Percentiles rank a stretch among this genome's conserved stretches.
Conservation (phyloP, 139 green algal species). For the Edaphochlamys debaryana region DNA sequence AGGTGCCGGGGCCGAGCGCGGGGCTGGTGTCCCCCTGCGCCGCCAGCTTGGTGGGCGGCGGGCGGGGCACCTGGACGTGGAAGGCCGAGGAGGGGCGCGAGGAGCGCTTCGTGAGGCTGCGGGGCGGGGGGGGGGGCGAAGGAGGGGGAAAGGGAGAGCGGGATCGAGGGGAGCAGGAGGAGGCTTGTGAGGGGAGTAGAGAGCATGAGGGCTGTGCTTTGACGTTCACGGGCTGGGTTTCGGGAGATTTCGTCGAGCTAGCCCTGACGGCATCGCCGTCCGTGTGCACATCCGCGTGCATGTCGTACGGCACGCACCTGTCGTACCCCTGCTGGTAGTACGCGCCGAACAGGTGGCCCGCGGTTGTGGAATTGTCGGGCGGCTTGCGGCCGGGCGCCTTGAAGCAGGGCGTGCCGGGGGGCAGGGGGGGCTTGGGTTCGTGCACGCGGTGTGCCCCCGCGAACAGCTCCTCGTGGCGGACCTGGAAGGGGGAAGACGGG, state of each 20-base stretch:
- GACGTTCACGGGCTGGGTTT: no score
- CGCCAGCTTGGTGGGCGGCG: not conserved
- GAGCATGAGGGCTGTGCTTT: no score
- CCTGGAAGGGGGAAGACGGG: no score
- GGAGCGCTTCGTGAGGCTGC: not conserved
- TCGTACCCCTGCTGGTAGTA: constrained; percentile 34
- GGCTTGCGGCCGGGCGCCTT: constrained; percentile 5
- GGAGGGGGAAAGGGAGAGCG: not conserved
- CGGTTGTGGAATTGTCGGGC: not conserved
- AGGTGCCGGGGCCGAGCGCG: constrained; percentile 11
- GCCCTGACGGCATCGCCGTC: no score
- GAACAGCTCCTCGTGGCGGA: constrained; percentile 28
- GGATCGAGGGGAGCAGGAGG: not conserved
- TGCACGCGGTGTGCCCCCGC: constrained; percentile 21
- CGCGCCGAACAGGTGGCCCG: constrained; percentile 11
- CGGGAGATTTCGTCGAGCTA: no score
- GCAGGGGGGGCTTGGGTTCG: not conserved
- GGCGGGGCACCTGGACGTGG: not conserved
- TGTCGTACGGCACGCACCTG: not conserved
- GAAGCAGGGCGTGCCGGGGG: not conserved
- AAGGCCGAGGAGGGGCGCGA: constrained; percentile 30
- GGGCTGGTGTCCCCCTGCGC: constrained; percentile 20
- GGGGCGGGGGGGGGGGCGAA: not conserved
- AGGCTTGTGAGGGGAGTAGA: no score
- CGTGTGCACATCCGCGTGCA: no score